Base-by-base conservation (phyloP, 768 basidiomycete genomes). In the Boletus eberwhitei region DNA sequence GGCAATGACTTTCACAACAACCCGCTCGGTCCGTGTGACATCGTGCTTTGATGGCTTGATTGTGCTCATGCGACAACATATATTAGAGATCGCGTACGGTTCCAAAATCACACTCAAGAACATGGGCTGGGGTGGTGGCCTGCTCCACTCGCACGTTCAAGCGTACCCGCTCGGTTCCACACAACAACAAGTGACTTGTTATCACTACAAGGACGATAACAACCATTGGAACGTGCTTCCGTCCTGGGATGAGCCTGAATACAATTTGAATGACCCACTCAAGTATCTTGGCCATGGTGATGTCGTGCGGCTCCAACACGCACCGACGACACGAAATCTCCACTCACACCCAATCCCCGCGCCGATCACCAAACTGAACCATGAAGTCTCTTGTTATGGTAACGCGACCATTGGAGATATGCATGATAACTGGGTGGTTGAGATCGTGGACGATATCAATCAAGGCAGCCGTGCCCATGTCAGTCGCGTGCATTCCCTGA, bases 171-270 rank as follows among this genome's bases (percentile, higher is more conserved):
- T 86, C 21, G 97, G 96, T 13, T 97, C 94, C 0, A 75, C 76
- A 53, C 97, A 98, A 67, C 97, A 98, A 64, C 97, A 99, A 72
- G 86, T 98, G 4, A 98, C 97, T 0, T 99, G 97, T 72, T 99
- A 98, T 70, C 97, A 99, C 75, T 98, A 99, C 83, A 98, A 97
- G 75, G 97, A 98, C 67, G 85, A 87, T 45, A 99, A 99, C 79
- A 99, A 99, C 74, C 79, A 98, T 42, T 98, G 93, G 89, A 64
- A 75, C 17, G 68, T 98, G 59, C 76, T 86, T 2, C 93, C 93
- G 7, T 77, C 76, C 1, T 98, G 96, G 97, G 82, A 88, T 34
- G 83, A 88, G 55, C 75, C 82, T 0, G 66, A 71, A 1, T 82
- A 87, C 64, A 79, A 92, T 62, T 83, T 82, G 5, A 80, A 88